These are phyloP conservation scores for Neurospora cerealis DNA, from an alignment of 495 filamentous ascomycete species.

Conservation along the genomic window DNA sequence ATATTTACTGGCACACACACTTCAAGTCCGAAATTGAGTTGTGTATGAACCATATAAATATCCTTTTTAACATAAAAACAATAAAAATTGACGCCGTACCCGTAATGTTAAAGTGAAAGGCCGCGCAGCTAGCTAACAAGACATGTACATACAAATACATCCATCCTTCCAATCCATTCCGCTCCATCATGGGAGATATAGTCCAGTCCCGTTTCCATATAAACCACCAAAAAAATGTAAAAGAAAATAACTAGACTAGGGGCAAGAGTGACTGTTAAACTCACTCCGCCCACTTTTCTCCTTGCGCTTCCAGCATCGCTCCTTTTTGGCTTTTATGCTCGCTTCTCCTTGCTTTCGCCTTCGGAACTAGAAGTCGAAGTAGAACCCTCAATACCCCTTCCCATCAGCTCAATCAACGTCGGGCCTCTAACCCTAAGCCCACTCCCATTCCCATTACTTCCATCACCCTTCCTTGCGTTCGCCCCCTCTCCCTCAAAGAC, in stretches of 20 bases:
- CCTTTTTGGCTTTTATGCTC: background rate
- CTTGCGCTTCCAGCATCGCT: background rate
- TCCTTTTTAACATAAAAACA: no score
- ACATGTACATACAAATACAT: background rate
- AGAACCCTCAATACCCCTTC: background rate
- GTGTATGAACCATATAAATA: no score
- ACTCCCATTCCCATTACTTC: background rate
- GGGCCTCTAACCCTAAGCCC: rapidly evolving
- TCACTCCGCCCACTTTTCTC: constrained; percentile 11
- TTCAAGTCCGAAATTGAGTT: no score
- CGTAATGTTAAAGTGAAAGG: background rate
- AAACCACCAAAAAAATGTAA: background rate
- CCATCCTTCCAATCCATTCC: background rate
- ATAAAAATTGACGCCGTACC: background rate
- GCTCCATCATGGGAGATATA: no score
- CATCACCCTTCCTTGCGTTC: no score
- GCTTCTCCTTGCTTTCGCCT: background rate
- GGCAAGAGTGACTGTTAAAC: constrained; percentile 20
- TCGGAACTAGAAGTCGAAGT: background rate
- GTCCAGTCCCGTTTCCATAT: background rate
- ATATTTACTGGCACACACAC: no score
- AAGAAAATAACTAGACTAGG: no score
- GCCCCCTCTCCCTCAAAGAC: no score
- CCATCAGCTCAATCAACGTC: background rate
- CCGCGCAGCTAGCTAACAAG: background rate